Evolutionary conservation across 192 early-diverging fungal species (phyloP).

Genomic region (Phlyctochytrium bullatum): DNA sequence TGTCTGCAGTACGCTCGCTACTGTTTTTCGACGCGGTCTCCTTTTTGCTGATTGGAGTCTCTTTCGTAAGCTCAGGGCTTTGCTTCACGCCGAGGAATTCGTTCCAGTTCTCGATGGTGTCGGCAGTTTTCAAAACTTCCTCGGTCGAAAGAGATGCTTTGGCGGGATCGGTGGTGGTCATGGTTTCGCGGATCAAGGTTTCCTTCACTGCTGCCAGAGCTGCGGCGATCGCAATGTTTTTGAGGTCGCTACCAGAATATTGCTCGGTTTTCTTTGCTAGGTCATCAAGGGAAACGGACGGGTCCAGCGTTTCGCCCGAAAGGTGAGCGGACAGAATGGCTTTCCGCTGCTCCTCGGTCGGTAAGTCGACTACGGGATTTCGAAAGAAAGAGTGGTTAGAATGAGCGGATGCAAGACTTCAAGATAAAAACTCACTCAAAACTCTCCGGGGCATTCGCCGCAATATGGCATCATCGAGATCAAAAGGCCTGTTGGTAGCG

Average conservation of each 20-base stretch:
- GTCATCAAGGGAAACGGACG: conserved; percentile 53
- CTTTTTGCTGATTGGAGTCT: too few relatives aligned
- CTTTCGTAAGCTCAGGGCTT: too few relatives aligned
- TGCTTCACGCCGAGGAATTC: conserved; percentile 7
- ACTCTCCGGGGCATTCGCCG: conserved; percentile 87
- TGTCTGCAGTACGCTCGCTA: too few relatives aligned
- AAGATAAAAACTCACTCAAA: conserved; percentile 48
- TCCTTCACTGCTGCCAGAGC: conserved; percentile 51
- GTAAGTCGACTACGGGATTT: conserved; percentile 71
- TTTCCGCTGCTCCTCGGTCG: conserved; percentile 69
- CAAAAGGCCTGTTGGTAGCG: conserved; percentile 95
- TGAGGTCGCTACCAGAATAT: conserved; percentile 93
- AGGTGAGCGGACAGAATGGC: conserved; percentile 76
- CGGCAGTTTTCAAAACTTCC: conserved; percentile 14
- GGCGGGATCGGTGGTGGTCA: neutral
- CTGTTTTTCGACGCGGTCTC: neutral
- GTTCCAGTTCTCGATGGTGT: conserved; percentile 38
- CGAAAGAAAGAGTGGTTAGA: neutral
- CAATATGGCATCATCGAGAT: conserved; percentile 94
- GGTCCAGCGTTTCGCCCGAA: conserved; percentile 69
- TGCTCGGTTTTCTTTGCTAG: conserved; percentile 70
- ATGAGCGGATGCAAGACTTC: conserved; percentile 10
- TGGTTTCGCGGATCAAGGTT: conserved; percentile 21
- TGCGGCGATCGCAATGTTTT: conserved; percentile 90
- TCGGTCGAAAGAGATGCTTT: conserved; percentile 1